Conservation (phyloP, 148 eudicot species). For the Vaccinium myrtillus region DNA sequence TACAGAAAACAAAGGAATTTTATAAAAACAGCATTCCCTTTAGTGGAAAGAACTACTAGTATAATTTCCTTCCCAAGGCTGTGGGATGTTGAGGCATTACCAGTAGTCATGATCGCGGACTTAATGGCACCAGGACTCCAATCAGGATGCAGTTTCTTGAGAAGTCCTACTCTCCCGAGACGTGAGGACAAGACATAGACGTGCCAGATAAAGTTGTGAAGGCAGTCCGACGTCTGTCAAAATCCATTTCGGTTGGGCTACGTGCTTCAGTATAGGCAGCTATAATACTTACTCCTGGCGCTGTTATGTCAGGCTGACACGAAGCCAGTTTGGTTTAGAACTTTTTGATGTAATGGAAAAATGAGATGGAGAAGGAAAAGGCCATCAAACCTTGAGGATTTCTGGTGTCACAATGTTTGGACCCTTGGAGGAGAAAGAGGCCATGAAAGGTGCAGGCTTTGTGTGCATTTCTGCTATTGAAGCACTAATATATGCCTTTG, state of each 20-base stretch:
- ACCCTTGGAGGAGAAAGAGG: constrained; percentile 66
- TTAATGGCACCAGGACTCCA: constrained; percentile 70
- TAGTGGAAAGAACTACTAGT: not conserved
- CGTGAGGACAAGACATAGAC: constrained; percentile 79
- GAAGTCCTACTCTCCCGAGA: constrained; percentile 57
- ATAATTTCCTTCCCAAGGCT: not conserved
- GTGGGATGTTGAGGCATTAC: constrained; percentile 17
- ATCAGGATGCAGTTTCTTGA: constrained; percentile 48
- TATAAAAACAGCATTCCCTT: not conserved
- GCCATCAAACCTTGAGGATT: constrained; percentile 49
- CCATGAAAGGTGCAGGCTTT: constrained; percentile 67
- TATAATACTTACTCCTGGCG: constrained; percentile 68
- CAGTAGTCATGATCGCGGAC: constrained; percentile 77
- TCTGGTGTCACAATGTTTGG: constrained; percentile 57
- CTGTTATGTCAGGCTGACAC: constrained; percentile 68
- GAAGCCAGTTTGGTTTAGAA: not conserved
- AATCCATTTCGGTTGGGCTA: constrained; percentile 29
- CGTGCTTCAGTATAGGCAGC: constrained; percentile 49
- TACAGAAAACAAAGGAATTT: not conserved
- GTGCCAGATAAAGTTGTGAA: constrained; percentile 49
- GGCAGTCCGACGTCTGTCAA: constrained; percentile 34
- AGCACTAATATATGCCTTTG: constrained; percentile 32
- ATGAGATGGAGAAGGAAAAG: not conserved
- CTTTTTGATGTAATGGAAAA: not conserved
- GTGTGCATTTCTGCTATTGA: constrained; percentile 17